phyloP scores from a whole-genome alignment of 2,329 filamentous ascomycete species.

The Fusarium sp. region DNA sequence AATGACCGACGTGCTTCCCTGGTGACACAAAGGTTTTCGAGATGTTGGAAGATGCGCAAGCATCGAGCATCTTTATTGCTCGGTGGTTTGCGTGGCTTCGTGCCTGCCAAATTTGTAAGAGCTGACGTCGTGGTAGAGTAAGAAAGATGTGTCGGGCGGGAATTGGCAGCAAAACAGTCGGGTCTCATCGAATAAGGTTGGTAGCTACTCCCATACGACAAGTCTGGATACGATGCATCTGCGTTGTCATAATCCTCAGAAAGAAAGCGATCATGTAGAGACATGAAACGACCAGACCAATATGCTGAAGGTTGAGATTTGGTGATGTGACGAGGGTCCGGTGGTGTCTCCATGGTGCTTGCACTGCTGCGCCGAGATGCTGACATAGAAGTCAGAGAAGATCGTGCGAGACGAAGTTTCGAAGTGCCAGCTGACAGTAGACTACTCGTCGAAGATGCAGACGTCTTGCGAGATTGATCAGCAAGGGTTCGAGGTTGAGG shows the following conservation, averaged over 20 bases:
- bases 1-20: slow-evolving; percentile 60
- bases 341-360: slow-evolving; percentile 28
- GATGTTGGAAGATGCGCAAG: slow-evolving; percentile 58
- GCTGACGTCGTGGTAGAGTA: slow-evolving; percentile 50
- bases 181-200: slow-evolving; percentile 22
- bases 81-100: slow-evolving; percentile 15
- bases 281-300: slow-evolving; percentile 71
- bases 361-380: slow-evolving; percentile 32
- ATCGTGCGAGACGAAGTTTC: slow-evolving; percentile 30
- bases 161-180: slow-evolving; percentile 30
- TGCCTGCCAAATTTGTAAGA: slow-evolving; percentile 40
- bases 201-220: background rate
- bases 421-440: slow-evolving; percentile 33
- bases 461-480: slow-evolving; percentile 30
- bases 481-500: slow-evolving; percentile 8
- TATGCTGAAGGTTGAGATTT: slow-evolving; percentile 62
- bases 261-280: slow-evolving; percentile 62
- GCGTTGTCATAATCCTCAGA: slow-evolving; percentile 44
- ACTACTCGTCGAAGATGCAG: slow-evolving; percentile 37
- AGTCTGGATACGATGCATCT: background rate
- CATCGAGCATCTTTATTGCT: slow-evolving; percentile 55
- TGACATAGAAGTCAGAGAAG: slow-evolving; percentile 27
- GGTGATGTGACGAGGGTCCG: slow-evolving; percentile 50
- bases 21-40: slow-evolving; percentile 61
- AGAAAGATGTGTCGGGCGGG: slow-evolving; percentile 46